These are phyloP conservation scores for Hibiscus mutabilis DNA, from an alignment of 345 rosid genomes.

Conservation along the genomic window DNA sequence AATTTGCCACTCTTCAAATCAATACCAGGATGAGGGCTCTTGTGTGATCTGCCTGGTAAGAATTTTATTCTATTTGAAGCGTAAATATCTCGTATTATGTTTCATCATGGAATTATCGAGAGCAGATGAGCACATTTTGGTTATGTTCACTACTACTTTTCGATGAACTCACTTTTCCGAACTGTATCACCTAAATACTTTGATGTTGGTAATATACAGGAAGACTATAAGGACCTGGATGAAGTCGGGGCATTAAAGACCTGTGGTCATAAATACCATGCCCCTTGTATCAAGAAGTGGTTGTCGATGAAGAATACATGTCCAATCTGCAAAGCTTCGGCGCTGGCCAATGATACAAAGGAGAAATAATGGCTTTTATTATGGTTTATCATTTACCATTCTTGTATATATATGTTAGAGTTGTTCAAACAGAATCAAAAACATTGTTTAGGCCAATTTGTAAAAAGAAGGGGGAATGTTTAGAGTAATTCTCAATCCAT, in stretches of 20 bases:
- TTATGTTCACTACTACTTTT: neutral
- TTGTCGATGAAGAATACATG: slow-evolving; percentile 71
- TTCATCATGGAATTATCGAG: neutral
- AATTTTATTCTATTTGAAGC: neutral
- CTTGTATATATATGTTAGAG: slow-evolving; percentile 13
- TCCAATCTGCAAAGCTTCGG: slow-evolving; percentile 78
- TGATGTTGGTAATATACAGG: slow-evolving; percentile 34
- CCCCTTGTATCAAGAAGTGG: slow-evolving; percentile 74
- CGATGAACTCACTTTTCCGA: neutral
- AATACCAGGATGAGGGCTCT: slow-evolving; percentile 39
- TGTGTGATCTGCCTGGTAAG: slow-evolving; percentile 91
- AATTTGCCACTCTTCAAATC: slow-evolving; percentile 28
- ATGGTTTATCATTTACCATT: slow-evolving; percentile 12
- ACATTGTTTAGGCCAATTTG: slow-evolving; percentile 21
- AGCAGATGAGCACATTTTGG: neutral
- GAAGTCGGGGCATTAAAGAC: slow-evolving; percentile 42
- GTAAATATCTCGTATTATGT: neutral
- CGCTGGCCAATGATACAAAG: slow-evolving; percentile 29
- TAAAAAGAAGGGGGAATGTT: neutral
- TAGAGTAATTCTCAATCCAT: neutral
- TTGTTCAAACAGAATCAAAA: slow-evolving; percentile 11
- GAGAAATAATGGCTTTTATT: slow-evolving; percentile 7
- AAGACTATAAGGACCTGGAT: slow-evolving; percentile 61
- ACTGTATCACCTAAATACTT: neutral
- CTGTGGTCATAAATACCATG: slow-evolving; percentile 79